A percentile compares a stretch with the other conserved stretches of the same genome.
These are phyloP conservation scores for Pulveroboletus ravenelii DNA, from an alignment of 768 basidiomycete species.

Conservation along the genomic window DNA sequence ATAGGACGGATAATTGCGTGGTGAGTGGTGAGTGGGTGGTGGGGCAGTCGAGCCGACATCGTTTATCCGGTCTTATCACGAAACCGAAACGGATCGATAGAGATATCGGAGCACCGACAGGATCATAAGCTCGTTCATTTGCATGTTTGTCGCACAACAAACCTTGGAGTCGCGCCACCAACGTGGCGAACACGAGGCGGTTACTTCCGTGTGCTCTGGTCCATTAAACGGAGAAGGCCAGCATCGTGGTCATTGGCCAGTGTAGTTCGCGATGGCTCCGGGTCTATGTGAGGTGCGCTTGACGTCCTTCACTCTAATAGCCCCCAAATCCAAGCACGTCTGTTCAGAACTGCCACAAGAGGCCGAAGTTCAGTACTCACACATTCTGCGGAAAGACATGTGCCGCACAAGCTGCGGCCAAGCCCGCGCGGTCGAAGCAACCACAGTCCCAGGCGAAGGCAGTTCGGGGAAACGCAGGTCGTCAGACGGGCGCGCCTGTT, in stretches of 20 bases:
- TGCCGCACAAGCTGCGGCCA: constrained; percentile 37
- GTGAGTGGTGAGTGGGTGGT: background rate
- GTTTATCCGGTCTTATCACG: constrained; percentile 17
- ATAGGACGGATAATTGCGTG: constrained; percentile 8
- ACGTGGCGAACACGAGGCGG: constrained; percentile 27
- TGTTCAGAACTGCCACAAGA: constrained; percentile 47
- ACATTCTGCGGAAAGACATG: constrained; percentile 57
- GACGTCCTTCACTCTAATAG: background rate
- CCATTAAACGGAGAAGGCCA: constrained; percentile 8
- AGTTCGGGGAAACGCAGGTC: constrained; percentile 8
- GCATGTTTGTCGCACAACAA: constrained; percentile 3
- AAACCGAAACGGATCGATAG: constrained; percentile 6
- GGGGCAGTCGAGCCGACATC: background rate
- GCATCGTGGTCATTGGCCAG: constrained; percentile 4
- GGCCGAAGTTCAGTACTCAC: constrained; percentile 52
- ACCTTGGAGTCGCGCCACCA: constrained; percentile 10
- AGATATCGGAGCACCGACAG: constrained; percentile 1
- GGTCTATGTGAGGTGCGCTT: constrained; percentile 29
- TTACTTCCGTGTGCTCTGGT: constrained; percentile 2
- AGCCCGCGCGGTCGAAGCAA: constrained; percentile 10
- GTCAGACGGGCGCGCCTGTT: constrained; percentile 11
- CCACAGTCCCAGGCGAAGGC: constrained; percentile 11
- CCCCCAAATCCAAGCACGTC: constrained; percentile 3
- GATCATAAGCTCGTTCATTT: background rate
- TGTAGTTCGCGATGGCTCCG: constrained; percentile 24